These are phyloP conservation scores for Pelargonium hybrid DNA, from an alignment of 441 rosid genomes.

Conservation along the genomic window DNA sequence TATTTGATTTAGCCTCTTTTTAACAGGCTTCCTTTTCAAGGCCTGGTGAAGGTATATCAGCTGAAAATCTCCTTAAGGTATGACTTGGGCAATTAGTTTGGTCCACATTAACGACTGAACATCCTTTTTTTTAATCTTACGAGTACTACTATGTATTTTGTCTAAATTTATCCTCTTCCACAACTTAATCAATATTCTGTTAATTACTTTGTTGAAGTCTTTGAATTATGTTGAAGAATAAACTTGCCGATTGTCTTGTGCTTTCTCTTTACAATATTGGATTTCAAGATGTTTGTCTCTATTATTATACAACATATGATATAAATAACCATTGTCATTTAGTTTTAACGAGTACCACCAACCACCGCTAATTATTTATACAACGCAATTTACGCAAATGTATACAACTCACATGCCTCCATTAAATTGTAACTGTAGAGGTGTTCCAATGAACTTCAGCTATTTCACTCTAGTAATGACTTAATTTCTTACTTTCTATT, in stretches of 20 bases:
- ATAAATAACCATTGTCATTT: no score
- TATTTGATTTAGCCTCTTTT: constrained; percentile 13
- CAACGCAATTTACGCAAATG: no score
- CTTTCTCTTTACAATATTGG: background rate
- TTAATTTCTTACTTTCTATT: no score
- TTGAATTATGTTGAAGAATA: background rate
- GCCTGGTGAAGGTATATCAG: constrained; percentile 36
- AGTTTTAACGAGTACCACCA: no score
- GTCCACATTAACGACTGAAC: background rate
- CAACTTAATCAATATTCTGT: background rate
- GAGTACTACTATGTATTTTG: background rate
- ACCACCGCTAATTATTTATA: no score
- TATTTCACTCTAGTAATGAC: no score
- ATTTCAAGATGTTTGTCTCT: background rate
- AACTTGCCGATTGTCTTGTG: background rate
- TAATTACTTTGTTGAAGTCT: background rate
- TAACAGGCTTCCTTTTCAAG: constrained; percentile 34
- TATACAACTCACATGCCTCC: no score
- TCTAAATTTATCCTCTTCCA: background rate
- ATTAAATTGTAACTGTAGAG: no score
- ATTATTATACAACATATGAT: no score
- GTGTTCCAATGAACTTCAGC: no score
- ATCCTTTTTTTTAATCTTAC: background rate
- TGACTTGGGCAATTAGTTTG: background rate
- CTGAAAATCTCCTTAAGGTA: constrained; percentile 95